Base-by-base conservation (phyloP, 1,139 yeast genomes). In the Candida sp. region DNA sequence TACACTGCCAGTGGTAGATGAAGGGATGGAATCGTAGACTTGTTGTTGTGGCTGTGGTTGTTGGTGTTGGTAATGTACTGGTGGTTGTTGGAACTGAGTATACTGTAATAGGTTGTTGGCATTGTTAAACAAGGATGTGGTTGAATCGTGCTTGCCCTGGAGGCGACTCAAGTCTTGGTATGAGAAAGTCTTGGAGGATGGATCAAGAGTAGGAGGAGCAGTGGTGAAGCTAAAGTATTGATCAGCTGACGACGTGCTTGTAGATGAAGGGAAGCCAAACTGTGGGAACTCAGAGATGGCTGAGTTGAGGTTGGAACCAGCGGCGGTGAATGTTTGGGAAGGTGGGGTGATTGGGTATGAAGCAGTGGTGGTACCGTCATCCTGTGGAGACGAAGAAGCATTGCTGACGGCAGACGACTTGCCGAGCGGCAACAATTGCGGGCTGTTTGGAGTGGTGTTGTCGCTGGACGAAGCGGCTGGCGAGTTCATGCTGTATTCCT, bases 151-250 rank as follows among this genome's bases (percentile, higher is more conserved):
- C 17, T 17, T 17, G 17, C 17, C 17, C 17, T 17, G 17, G 17
- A 17, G 17, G 17, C 17, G 17, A 17, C 17, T 17, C 17, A 70
- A 62, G 56, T 68, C 69, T 11, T 74, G 74, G 5, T 61, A 68
- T 2, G 73, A 68, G 40, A 60, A 61, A 9, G 73, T 69, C 42
- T 71, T 62, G 11, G 42, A 22, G 34, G 42, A 7, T 35, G 30
- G 4, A 28, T 44, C 47, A 32, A 32, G 12, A 28, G 40, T n/a
- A 42, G 37, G 11, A 22, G 47, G 12, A 28, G 40, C n/a, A 42
- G 37, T 17, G 12, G 47, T 23, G 26, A 23, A 31, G 22, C 28
- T 44, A 17, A 44, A 44, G 23, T 50, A 44, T 43, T 49, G 49
- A 35, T 51, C 54, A 26, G 50, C 50, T 23, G 49, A 30, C 7